These are phyloP conservation scores for Claviceps lovelessii DNA, from an alignment of 2,329 filamentous ascomycete species.

Conservation along the genomic window DNA sequence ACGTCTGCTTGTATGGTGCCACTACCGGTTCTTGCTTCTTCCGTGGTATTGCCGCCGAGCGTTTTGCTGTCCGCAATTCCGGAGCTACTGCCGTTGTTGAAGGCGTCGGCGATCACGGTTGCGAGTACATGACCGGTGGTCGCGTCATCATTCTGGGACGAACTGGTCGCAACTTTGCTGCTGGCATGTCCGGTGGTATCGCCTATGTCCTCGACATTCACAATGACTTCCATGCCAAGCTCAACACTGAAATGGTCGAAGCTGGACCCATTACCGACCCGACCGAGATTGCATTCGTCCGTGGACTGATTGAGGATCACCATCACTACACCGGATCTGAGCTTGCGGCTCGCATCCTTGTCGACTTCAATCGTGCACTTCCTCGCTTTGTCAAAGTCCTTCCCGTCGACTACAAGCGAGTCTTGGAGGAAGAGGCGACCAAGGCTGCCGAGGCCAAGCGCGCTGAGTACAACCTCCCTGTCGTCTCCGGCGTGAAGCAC, in stretches of 20 bases:
- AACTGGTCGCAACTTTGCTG: conserved; percentile 92
- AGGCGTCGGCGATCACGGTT: conserved; percentile 89
- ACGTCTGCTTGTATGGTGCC: conserved; percentile 89
- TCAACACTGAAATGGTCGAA: conserved; percentile 97
- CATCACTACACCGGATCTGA: conserved; percentile 97
- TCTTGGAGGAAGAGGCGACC: conserved; percentile 69
- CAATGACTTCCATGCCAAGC: conserved; percentile 78
- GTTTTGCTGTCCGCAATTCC: conserved; percentile 92
- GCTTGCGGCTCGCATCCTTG: conserved; percentile 75
- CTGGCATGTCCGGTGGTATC: conserved; percentile 97
- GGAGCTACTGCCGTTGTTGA: conserved; percentile 93
- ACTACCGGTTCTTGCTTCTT: conserved; percentile 89
- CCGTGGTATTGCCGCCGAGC: conserved; percentile 89
- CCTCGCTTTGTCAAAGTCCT: conserved; percentile 87
- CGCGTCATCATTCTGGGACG: conserved; percentile 74
- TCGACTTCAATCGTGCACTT: conserved; percentile 89
- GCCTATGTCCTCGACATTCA: conserved; percentile 86
- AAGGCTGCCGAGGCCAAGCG: conserved; percentile 78
- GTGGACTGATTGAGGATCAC: conserved; percentile 87
- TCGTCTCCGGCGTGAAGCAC: conserved; percentile 51
- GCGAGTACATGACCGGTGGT: conserved; percentile 98
- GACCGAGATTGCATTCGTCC: conserved; percentile 75
- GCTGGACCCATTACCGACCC: conserved; percentile 72
- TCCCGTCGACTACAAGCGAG: conserved; percentile 90
- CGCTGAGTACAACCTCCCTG: conserved; percentile 65